Conservation (phyloP, 1,284 basidiomycete genomes). For the Fomitopsis palustris region DNA sequence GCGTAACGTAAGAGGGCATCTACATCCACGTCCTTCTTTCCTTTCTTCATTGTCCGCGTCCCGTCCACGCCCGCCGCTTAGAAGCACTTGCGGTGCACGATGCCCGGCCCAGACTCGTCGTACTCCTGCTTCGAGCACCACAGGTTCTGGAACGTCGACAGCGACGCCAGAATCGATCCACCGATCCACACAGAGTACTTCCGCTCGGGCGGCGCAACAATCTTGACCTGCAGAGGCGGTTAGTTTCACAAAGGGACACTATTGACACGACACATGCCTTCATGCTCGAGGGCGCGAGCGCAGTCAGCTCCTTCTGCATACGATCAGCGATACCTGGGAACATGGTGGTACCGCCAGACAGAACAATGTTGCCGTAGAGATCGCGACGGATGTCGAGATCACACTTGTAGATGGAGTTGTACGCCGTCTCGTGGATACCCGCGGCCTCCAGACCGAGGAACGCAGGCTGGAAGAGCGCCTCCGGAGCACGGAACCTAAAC, state of each 20-base stretch:
- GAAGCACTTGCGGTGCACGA: constrained; percentile 69
- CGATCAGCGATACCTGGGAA: constrained; percentile 97
- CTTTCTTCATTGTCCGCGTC: constrained; percentile 25
- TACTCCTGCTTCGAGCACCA: constrained; percentile 94
- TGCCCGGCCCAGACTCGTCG: constrained; percentile 84
- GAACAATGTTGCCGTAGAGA: constrained; percentile 91
- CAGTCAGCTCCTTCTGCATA: constrained; percentile 97
- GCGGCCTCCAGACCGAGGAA: constrained; percentile 91
- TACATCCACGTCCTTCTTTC: constrained; percentile 23
- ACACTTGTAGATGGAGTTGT: constrained; percentile 86
- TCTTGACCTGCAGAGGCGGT: constrained; percentile 69
- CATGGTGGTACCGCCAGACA: constrained; percentile 97
- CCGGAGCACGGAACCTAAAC: constrained; percentile 88
- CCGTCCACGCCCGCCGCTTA: constrained; percentile 22
- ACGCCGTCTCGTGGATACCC: constrained; percentile 95
- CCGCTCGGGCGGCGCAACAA: constrained; percentile 88
- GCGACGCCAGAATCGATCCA: constrained; percentile 94
- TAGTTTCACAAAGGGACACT: constrained; percentile 4
- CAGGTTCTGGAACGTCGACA: constrained; percentile 94
- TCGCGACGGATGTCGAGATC: constrained; percentile 85
- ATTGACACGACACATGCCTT: constrained; percentile 62
- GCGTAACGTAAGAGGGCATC: constrained; percentile 28
- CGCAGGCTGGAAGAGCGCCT: constrained; percentile 95
- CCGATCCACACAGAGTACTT: constrained; percentile 99
- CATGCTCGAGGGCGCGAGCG: constrained; percentile 82